Evolutionary conservation across 2,329 filamentous ascomycete genomes (phyloP).

Genomic region (Knufia fluminis): DNA sequence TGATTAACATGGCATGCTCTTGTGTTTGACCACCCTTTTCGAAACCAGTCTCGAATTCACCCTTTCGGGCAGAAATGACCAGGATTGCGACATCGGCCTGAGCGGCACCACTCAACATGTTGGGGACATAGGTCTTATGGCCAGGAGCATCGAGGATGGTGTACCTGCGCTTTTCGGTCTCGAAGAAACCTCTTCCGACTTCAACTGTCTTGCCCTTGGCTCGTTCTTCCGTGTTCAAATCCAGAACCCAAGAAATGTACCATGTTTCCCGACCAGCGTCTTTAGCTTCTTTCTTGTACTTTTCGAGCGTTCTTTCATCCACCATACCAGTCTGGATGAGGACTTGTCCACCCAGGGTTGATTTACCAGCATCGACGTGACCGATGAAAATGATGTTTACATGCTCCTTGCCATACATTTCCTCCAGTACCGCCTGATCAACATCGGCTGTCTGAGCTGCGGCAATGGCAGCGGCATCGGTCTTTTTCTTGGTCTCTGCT

Average conservation of each 20-base stretch:
- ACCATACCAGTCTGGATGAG: constrained; percentile 95
- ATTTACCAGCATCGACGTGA: constrained; percentile 97
- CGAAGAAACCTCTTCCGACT: constrained; percentile 90
- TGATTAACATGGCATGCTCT: constrained; percentile 95
- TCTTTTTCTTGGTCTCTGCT: constrained; percentile 51
- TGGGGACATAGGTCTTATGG: constrained; percentile 95
- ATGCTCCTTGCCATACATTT: constrained; percentile 83
- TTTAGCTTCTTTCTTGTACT: constrained; percentile 95
- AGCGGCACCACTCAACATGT: constrained; percentile 93
- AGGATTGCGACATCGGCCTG: constrained; percentile 91
- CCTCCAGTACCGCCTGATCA: constrained; percentile 76
- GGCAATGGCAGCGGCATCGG: constrained; percentile 72
- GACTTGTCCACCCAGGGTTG: constrained; percentile 86
- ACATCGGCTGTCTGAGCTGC: constrained; percentile 73
- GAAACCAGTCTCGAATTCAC: constrained; percentile 97
- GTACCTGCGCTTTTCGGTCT: constrained; percentile 93
- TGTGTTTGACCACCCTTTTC: constrained; percentile 89
- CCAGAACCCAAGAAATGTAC: constrained; percentile 97
- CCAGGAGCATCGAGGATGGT: constrained; percentile 94
- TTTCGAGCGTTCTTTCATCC: constrained; percentile 96
- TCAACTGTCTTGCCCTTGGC: constrained; percentile 97
- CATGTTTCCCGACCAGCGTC: constrained; percentile 93
- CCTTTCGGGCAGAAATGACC: constrained; percentile 92
- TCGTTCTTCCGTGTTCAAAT: constrained; percentile 93
- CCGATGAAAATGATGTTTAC: constrained; percentile 97